A percentile compares a stretch with the other conserved stretches of the same genome.
Evolutionary conservation across 2,329 filamentous ascomycete genomes (phyloP).

Genomic region (Sporothrix humicola): DNA sequence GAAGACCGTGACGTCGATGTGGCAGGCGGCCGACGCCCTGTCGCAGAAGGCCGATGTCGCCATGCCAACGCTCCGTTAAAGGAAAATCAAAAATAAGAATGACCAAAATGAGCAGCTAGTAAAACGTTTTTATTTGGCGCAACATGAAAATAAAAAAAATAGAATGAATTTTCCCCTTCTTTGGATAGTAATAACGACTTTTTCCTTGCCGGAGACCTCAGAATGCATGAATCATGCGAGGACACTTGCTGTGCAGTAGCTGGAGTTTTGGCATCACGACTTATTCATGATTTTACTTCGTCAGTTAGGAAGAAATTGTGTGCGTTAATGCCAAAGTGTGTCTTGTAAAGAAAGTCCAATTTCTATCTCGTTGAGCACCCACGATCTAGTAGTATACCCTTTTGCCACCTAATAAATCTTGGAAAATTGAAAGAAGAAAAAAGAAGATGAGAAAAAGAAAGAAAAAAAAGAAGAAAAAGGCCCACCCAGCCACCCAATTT

Average conservation of each 20-base stretch:
- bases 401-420: neutral
- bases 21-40: conserved; percentile 84
- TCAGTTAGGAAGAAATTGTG: no score
- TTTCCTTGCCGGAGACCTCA: neutral
- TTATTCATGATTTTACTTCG: no score
- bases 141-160: conserved; percentile 2
- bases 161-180: neutral
- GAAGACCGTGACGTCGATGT: conserved; percentile 95
- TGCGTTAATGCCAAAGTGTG: neutral
- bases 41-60: conserved; percentile 83
- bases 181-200: neutral
- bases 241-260: no score
- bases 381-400: neutral
- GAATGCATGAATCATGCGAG: neutral
- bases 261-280: neutral
- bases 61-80: conserved; percentile 67
- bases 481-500: no score
- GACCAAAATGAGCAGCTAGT: neutral
- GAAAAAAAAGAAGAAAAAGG: no score
- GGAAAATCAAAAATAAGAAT: neutral
- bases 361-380: neutral
- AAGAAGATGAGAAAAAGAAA: neutral
- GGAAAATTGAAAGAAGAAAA: neutral
- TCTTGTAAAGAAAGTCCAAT: neutral
- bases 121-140: neutral